Base-by-base conservation (phyloP, 805 yeast species). In the Metschnikowia baotianmanensis region DNA sequence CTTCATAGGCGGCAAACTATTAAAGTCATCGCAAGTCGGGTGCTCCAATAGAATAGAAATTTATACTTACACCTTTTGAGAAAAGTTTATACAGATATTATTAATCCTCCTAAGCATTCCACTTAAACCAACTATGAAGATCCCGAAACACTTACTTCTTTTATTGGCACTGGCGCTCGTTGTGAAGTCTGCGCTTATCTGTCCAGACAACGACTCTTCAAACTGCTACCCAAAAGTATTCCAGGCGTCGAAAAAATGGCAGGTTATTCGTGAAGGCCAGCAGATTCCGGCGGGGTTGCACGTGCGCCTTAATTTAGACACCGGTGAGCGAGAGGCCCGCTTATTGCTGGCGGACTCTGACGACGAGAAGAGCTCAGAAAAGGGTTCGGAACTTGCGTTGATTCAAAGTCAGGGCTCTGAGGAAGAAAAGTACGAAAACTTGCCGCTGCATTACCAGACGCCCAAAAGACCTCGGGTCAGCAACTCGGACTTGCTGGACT, bases 261-360 rank as follows among this genome's bases (percentile, higher is more conserved):
- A 81, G 63, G 56, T 56, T 2, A 76, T 90, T 5, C 70, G 64
- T 50, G 82, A 76, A 34, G 88, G 82, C n/a, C 96, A 87, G 54
- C 71, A 75, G 6, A 71, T 90, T 3, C 96, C 96, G 0, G 77
- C 76, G 6, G 98, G 97, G 0, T 62, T 86, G 24, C 90, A 86
- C 59, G 78, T 89, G 10, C 71, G 86, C 48, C 53, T 90, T 50
- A 82, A 87, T 57, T 62, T 89, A 42, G 86, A 82, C n/a, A 80
- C 89, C 0, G 82, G 83, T 15, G 60, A 64, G 20, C 78, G 74
- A 52, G 85, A 83, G 59, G 96, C 96, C 1, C 84, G 79, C 49
- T 45, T 83, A 5, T 51, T 78, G 45, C 74, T 67, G 20, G 55
- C 56, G 5, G 65, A 56, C n/a, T n/a, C n/a, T 12, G 51, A 42